Evolutionary conservation across 176 grass and related monocot genomes (phyloP).

Genomic region (Elymus sibiricus): DNA sequence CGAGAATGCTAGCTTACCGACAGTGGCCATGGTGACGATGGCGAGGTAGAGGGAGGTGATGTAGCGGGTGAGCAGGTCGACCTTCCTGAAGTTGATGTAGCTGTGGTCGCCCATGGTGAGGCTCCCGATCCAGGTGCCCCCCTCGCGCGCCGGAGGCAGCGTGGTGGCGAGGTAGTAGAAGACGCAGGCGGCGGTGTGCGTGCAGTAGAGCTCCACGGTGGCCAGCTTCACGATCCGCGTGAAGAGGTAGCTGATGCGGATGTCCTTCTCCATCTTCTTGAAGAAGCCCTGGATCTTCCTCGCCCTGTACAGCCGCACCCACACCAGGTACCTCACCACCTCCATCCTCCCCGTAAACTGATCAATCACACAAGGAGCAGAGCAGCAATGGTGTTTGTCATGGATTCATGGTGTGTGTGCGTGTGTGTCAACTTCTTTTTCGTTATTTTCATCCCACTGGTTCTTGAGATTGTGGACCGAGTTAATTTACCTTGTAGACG

Average conservation of each 20-base stretch:
- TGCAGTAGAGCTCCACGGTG: slow-evolving; percentile 87
- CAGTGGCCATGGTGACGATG: slow-evolving; percentile 83
- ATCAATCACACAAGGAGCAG: background rate
- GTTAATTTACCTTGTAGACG: slow-evolving; percentile 64
- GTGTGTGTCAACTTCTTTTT: background rate
- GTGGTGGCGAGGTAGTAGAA: slow-evolving; percentile 96
- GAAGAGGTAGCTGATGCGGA: slow-evolving; percentile 87
- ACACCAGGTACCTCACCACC: slow-evolving; percentile 60
- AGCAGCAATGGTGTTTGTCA: background rate
- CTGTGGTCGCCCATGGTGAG: slow-evolving; percentile 45
- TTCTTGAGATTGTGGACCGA: background rate
- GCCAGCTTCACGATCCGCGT: slow-evolving; percentile 84
- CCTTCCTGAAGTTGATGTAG: slow-evolving; percentile 73
- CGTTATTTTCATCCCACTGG: background rate
- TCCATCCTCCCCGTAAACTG: slow-evolving; percentile 61
- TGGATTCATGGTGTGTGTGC: background rate
- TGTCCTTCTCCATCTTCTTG: slow-evolving; percentile 89
- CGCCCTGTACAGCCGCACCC: slow-evolving; percentile 70
- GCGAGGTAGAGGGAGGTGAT: slow-evolving; percentile 83
- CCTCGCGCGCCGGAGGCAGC: slow-evolving; percentile 56
- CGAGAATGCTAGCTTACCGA: slow-evolving; percentile 37
- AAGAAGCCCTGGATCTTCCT: slow-evolving; percentile 74
- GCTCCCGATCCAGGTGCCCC: slow-evolving; percentile 84
- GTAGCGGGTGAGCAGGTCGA: slow-evolving; percentile 74
- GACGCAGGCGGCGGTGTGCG: slow-evolving; percentile 80